A percentile compares a stretch with the other conserved stretches of the same genome.
phyloP scores from a whole-genome alignment of 192 early-diverging fungal species.

The Podochytrium sp. region DNA sequence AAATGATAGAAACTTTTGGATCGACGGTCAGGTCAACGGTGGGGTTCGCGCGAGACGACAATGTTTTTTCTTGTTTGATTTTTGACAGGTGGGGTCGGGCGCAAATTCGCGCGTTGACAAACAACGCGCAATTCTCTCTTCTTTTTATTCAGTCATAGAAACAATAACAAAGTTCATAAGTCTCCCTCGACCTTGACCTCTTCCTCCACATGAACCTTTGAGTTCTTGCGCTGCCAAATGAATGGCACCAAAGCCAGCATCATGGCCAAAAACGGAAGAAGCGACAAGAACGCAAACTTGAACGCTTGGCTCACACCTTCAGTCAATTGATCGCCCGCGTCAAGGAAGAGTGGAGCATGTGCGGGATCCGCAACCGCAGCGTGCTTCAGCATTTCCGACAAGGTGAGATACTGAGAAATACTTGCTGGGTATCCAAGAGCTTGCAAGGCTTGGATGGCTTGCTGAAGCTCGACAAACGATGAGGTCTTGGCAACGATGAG shows the following conservation, averaged over 20 bases:
- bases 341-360: background rate
- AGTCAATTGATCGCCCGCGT: background rate
- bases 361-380: background rate
- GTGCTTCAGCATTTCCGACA: background rate
- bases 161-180: no score
- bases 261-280: background rate
- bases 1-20: no score
- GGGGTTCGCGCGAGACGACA: no score
- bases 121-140: no score
- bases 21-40: no score
- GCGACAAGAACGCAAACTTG: background rate
- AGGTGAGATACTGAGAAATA: background rate
- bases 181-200: no score
- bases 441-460: conserved; percentile 43
- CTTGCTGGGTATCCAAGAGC: background rate
- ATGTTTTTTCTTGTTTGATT: no score
- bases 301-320: background rate
- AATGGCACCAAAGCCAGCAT: background rate
- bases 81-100: no score
- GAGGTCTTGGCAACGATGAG: conserved; percentile 5
- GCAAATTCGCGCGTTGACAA: no score
- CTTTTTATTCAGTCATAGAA: no score
- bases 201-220: no score
- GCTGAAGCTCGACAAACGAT: conserved; percentile 60
- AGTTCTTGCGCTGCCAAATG: background rate